Evolutionary conservation across 148 eudicot genomes (phyloP).

Genomic region (Limonium bicolor): DNA sequence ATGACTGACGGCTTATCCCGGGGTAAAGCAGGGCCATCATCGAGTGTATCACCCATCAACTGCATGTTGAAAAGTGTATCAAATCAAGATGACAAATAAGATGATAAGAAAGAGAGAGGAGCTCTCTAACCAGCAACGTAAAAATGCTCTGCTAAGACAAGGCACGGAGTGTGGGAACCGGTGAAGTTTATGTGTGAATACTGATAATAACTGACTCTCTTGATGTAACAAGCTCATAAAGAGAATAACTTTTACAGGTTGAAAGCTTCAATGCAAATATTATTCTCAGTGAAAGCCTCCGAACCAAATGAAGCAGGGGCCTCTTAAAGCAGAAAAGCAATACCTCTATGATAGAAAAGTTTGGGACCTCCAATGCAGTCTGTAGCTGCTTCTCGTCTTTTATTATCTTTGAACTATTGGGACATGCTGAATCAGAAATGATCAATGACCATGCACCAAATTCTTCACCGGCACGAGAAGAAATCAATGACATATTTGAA

Average conservation of each 20-base stretch:
- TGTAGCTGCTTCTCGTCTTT: conserved; percentile 34
- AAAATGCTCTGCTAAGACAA: no score
- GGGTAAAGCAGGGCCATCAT: conserved; percentile 40
- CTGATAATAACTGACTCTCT: no score
- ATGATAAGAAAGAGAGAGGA: no score
- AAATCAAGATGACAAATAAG: no score
- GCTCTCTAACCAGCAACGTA: background rate
- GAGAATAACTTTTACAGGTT: no score
- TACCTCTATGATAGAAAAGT: conserved; percentile 48
- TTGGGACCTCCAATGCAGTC: conserved; percentile 30
- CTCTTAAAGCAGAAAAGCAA: conserved; percentile 1
- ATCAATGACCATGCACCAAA: conserved; percentile 55
- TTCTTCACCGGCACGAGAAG: conserved; percentile 34
- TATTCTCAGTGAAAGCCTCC: background rate
- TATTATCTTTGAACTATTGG: conserved; percentile 41
- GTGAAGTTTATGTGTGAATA: no score
- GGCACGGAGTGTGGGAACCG: no score
- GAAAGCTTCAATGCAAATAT: no score
- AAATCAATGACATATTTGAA: conserved; percentile 44
- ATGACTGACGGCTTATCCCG: conserved; percentile 56
- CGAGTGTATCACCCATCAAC: conserved; percentile 35
- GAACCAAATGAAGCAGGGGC: background rate
- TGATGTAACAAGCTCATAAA: no score
- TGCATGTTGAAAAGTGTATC: no score
- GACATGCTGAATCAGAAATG: conserved; percentile 52